Conservation (phyloP, 2,329 filamentous ascomycete species). For the Meredithiella fracta region DNA sequence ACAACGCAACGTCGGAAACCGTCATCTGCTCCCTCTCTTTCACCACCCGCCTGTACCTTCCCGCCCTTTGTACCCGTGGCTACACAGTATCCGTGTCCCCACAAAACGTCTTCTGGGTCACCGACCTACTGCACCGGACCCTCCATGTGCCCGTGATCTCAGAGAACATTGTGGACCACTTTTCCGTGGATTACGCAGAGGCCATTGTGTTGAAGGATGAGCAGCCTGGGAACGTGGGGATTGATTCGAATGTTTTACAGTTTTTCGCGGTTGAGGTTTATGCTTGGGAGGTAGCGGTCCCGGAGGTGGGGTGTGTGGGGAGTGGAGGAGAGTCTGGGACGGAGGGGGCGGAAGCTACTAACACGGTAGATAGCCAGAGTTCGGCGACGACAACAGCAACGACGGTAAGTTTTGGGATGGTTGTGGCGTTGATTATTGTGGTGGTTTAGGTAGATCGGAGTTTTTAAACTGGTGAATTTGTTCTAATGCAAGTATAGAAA, state of each 20-base stretch:
- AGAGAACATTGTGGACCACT: constrained; percentile 45
- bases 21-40: constrained; percentile 53
- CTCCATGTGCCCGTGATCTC: constrained; percentile 46
- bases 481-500: constrained; percentile 27
- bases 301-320: constrained; percentile 45
- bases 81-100: constrained; percentile 41
- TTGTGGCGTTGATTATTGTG: background rate
- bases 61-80: constrained; percentile 43
- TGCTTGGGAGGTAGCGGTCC: constrained; percentile 46
- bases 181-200: constrained; percentile 39
- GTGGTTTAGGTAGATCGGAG: background rate
- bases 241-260: constrained; percentile 47
- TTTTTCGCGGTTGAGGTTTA: constrained; percentile 55
- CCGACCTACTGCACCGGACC: constrained; percentile 50
- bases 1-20: constrained; percentile 48
- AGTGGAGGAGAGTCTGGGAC: constrained; percentile 16
- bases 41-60: constrained; percentile 37
- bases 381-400: constrained; percentile 24
- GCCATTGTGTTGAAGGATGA: constrained; percentile 34
- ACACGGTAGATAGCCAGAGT: constrained; percentile 22
- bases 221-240: constrained; percentile 30
- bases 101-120: constrained; percentile 47
- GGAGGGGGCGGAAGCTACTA: constrained; percentile 15
- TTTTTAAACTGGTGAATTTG: background rate
- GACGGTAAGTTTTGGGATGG: background rate